Conservation (phyloP, 164 flowering plant genomes). For the Tinospora cordifolia region DNA sequence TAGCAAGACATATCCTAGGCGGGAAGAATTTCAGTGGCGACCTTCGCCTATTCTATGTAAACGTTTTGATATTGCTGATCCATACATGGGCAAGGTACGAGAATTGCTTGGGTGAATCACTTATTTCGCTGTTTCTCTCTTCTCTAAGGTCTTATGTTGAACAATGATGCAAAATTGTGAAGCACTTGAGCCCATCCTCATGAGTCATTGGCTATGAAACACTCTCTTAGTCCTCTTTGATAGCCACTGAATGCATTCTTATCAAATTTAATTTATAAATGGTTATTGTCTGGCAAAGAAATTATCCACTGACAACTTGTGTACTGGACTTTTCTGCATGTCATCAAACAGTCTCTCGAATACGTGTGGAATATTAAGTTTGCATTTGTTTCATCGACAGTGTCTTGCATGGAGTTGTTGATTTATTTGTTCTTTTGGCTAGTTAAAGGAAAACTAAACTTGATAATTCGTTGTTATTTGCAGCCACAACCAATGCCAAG, state of each 20-base stretch:
- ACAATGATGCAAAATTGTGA: no score
- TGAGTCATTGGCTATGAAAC: no score
- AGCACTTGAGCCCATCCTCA: no score
- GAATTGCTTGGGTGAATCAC: background rate
- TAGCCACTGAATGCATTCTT: no score
- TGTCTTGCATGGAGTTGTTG: background rate
- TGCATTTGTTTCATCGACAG: background rate
- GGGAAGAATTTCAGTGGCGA: conserved; percentile 90
- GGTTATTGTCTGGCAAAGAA: no score
- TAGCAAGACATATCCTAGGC: conserved; percentile 47
- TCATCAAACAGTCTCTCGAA: background rate
- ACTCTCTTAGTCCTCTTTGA: no score
- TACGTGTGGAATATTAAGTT: background rate
- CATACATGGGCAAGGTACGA: conserved; percentile 83
- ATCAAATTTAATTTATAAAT: no score
- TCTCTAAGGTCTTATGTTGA: background rate
- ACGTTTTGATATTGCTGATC: conserved; percentile 90
- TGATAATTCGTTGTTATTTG: conserved; percentile 15
- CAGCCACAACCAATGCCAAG: conserved; percentile 82
- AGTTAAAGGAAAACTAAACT: background rate
- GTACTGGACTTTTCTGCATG: background rate
- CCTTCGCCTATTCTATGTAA: conserved; percentile 87
- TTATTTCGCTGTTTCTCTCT: background rate
- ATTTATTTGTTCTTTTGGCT: background rate
- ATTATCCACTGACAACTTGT: no score